phyloP scores from a whole-genome alignment of 768 basidiomycete genomes.

The Rhodotorula diobovata region DNA sequence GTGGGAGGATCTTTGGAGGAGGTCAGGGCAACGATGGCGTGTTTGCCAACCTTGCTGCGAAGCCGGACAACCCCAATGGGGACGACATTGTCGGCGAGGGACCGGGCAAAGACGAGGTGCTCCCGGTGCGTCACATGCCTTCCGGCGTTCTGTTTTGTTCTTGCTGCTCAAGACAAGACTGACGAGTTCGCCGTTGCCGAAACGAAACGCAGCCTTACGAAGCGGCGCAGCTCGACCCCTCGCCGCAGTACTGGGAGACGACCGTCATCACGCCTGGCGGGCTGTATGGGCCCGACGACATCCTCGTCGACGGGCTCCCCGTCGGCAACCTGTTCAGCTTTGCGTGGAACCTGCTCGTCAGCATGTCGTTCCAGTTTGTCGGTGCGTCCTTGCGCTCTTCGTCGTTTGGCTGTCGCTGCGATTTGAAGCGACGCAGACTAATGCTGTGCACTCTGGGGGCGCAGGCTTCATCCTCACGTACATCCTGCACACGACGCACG shows the following conservation, averaged over 20 bases:
- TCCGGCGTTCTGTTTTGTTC: too few species aligned
- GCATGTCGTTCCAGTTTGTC: constrained; percentile 94
- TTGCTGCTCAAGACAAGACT: not conserved
- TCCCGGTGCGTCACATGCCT: constrained; percentile 80
- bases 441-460: accelerated
- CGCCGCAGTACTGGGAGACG: constrained; percentile 95
- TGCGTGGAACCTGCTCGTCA: constrained; percentile 71
- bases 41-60: constrained; percentile 88
- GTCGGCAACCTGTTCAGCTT: constrained; percentile 82
- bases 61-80: constrained; percentile 59
- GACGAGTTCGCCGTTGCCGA: not conserved
- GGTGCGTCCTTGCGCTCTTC: constrained; percentile 54
- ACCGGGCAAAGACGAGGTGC: constrained; percentile 62
- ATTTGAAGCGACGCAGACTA: not conserved
- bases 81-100: constrained; percentile 39
- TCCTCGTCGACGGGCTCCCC: constrained; percentile 88
- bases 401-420: not conserved
- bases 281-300: constrained; percentile 53
- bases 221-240: constrained; percentile 79
- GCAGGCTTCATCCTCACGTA: constrained; percentile 66
- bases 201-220: constrained; percentile 68
- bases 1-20: constrained; percentile 53
- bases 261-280: constrained; percentile 74
- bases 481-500: constrained; percentile 80
- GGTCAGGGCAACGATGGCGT: constrained; percentile 86